These are phyloP conservation scores for Gracilaria gracilis DNA, from an alignment of 23 red algal species.

Conservation along the genomic window DNA sequence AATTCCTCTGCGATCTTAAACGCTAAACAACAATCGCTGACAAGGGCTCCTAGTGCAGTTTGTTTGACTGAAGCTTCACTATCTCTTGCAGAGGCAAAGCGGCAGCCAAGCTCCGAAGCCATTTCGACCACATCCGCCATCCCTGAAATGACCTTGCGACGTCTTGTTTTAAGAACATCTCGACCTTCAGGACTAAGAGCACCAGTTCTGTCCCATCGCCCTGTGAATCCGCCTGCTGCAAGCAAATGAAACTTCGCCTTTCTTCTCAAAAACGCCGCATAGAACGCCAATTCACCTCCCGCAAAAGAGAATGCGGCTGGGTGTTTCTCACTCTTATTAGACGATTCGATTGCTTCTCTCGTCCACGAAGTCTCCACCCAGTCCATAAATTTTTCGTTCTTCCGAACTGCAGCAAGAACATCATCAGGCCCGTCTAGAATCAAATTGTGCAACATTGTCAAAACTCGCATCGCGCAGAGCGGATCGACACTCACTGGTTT, in stretches of 20 bases:
- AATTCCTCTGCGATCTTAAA: slow-evolving; percentile 53
- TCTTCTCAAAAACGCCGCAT: slow-evolving; percentile 68
- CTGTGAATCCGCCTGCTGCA: slow-evolving; percentile 62
- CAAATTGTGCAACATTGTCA: slow-evolving; percentile 78
- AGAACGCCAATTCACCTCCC: slow-evolving; percentile 75
- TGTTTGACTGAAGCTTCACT: slow-evolving; percentile 63
- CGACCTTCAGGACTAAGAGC: slow-evolving; percentile 41
- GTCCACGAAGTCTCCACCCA: slow-evolving; percentile 76
- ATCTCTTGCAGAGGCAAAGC: slow-evolving; percentile 57
- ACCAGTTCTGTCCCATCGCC: slow-evolving; percentile 73
- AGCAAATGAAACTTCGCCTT: slow-evolving; percentile 83
- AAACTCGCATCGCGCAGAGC: slow-evolving; percentile 55
- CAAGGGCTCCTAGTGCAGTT: slow-evolving; percentile 49
- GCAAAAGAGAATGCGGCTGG: slow-evolving; percentile 40
- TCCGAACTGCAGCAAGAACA: slow-evolving; percentile 44
- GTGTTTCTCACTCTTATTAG: slow-evolving; percentile 21
- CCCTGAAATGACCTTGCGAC: slow-evolving; percentile 76
- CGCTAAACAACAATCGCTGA: slow-evolving; percentile 54
- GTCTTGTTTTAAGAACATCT: slow-evolving; percentile 56
- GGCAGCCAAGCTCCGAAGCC: slow-evolving; percentile 50
- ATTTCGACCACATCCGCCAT: slow-evolving; percentile 81
- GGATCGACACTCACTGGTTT: slow-evolving; percentile 74
- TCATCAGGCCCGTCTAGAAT: slow-evolving; percentile 68
- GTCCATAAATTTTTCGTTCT: slow-evolving; percentile 81
- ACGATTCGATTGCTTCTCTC: slow-evolving; percentile 54